These are phyloP conservation scores for Starmera pachycereana DNA, from an alignment of 805 yeast species.

Conservation along the genomic window DNA sequence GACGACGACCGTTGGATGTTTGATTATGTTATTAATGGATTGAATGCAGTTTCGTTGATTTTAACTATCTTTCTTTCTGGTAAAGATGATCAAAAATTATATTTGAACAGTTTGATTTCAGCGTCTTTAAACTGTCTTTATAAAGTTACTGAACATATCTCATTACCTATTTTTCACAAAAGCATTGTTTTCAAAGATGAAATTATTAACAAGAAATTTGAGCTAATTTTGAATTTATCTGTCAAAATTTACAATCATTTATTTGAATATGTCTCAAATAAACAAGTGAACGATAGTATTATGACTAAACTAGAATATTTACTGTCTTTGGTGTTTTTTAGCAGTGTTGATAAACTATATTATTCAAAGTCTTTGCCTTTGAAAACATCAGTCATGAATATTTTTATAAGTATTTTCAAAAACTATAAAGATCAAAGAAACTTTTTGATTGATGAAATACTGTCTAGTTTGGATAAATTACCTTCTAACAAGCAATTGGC, in stretches of 20 bases:
- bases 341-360: slow-evolving; percentile 10
- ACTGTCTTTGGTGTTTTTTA: slow-evolving; percentile 30
- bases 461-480: slow-evolving; percentile 38
- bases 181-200: neutral
- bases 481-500: slow-evolving; percentile 35
- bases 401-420: slow-evolving; percentile 18
- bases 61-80: slow-evolving; percentile 31
- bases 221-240: slow-evolving; percentile 2
- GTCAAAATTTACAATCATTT: slow-evolving; percentile 10
- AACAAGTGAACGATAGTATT: slow-evolving; percentile 35
- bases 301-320: slow-evolving; percentile 53
- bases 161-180: slow-evolving; percentile 7
- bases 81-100: slow-evolving; percentile 32
- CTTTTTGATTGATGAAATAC: slow-evolving; percentile 51
- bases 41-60: slow-evolving; percentile 19
- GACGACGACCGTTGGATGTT: neutral
- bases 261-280: slow-evolving; percentile 8
- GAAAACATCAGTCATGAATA: slow-evolving; percentile 14
- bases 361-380: slow-evolving; percentile 18
- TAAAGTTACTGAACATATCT: slow-evolving; percentile 21
- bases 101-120: slow-evolving; percentile 33
- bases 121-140: slow-evolving; percentile 31
- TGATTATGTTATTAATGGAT: slow-evolving; percentile 4
- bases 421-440: slow-evolving; percentile 37
- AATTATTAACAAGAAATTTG: neutral